Conservation (phyloP, 2,329 filamentous ascomycete genomes). For the Hymenoscyphus fructigenus region DNA sequence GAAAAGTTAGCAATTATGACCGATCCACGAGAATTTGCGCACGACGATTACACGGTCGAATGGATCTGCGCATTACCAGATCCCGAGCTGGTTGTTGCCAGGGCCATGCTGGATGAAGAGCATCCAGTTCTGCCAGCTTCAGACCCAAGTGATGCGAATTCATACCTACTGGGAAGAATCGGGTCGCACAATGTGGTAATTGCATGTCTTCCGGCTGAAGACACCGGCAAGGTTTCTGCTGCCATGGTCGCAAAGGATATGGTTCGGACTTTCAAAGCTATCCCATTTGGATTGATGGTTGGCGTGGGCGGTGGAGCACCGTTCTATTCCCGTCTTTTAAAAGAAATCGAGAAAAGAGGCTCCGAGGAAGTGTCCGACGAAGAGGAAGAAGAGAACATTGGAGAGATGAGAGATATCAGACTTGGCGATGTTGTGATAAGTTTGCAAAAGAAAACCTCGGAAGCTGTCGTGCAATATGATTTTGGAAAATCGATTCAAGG, state of each 20-base stretch:
- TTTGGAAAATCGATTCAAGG: conserved; percentile 20
- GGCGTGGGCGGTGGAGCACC: conserved; percentile 18
- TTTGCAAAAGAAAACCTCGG: conserved; percentile 13
- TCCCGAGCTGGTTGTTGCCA: conserved; percentile 29
- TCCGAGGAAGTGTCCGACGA: background rate
- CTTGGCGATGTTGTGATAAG: conserved; percentile 31
- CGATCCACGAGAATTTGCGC: no score
- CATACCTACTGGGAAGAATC: conserved; percentile 19
- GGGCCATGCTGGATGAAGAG: conserved; percentile 12
- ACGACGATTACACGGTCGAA: conserved; percentile 28
- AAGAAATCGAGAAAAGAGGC: background rate
- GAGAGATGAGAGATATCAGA: conserved; percentile 26
- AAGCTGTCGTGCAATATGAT: conserved; percentile 20
- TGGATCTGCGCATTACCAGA: conserved; percentile 31
- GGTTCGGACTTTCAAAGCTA: conserved; percentile 15
- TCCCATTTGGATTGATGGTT: conserved; percentile 19
- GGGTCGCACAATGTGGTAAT: conserved; percentile 22
- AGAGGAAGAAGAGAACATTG: background rate
- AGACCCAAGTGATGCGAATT: conserved; percentile 13
- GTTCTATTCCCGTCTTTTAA: background rate
- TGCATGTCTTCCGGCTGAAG: conserved; percentile 15
- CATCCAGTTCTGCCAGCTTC: conserved; percentile 8
- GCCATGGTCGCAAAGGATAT: conserved; percentile 19
- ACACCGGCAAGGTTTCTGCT: conserved; percentile 16
- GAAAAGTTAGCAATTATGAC: no score